phyloP scores from a whole-genome alignment of 805 yeast genomes.

The Yamadazyma paraphyllophila region DNA sequence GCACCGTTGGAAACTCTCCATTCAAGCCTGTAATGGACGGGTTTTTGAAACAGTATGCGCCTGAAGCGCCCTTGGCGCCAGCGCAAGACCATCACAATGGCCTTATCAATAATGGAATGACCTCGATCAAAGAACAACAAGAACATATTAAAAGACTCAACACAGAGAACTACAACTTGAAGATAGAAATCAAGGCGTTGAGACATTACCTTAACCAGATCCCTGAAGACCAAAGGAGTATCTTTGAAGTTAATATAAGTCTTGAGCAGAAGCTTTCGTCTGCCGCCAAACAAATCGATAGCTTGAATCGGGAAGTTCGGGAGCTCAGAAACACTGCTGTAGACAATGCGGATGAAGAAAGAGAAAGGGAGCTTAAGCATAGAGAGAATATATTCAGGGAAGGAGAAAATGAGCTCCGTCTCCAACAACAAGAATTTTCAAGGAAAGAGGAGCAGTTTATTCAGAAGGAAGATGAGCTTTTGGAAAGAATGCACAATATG shows the following conservation, averaged over 20 bases:
- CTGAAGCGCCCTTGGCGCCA: too few relatives aligned
- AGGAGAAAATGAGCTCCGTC: not conserved
- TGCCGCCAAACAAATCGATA: conserved; percentile 14
- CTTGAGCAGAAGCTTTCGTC: conserved; percentile 26
- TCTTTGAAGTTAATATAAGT: conserved; percentile 38
- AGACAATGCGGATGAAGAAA: not conserved
- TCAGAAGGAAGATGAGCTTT: conserved; percentile 1
- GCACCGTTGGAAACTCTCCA: conserved; percentile 6
- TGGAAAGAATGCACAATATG: not conserved
- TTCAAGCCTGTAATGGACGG: conserved; percentile 1
- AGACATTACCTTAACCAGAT: conserved; percentile 39
- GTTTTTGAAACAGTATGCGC: too few relatives aligned
- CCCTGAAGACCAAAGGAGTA: conserved; percentile 39
- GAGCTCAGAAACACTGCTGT: not conserved
- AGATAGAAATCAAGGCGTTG: conserved; percentile 42
- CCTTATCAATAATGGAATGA: conserved; percentile 8
- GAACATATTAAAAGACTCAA: conserved; percentile 25
- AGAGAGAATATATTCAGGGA: not conserved
- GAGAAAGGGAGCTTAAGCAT: not conserved
- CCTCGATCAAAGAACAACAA: conserved; percentile 23
- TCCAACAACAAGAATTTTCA: too few relatives aligned
- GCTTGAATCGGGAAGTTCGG: conserved; percentile 6
- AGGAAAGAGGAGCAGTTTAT: not conserved
- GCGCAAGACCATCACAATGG: not conserved
- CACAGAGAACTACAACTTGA: conserved; percentile 44